These are phyloP conservation scores for Phanerochaete sordida DNA, from an alignment of 768 basidiomycete species.

Conservation along the genomic window DNA sequence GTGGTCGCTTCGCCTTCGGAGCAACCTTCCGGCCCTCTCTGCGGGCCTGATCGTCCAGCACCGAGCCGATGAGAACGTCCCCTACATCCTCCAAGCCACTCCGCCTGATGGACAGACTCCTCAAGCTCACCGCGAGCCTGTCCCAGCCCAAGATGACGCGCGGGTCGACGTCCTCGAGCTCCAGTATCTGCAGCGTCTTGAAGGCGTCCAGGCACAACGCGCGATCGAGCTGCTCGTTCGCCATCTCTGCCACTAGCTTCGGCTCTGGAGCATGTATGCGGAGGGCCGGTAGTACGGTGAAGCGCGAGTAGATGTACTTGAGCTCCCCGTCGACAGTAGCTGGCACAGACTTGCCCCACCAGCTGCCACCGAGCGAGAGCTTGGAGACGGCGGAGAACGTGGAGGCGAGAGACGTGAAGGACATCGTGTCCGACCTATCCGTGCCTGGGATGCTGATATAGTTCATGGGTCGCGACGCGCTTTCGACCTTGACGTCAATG, in stretches of 20 bases:
- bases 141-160: constrained; percentile 84
- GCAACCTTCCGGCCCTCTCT: constrained; percentile 52
- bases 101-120: constrained; percentile 70
- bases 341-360: constrained; percentile 65
- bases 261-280: constrained; percentile 60
- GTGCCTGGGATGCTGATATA: constrained; percentile 54
- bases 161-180: constrained; percentile 80
- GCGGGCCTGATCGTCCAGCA: constrained; percentile 70
- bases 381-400: constrained; percentile 74
- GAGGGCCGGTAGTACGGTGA: constrained; percentile 86
- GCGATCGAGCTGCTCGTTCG: constrained; percentile 65
- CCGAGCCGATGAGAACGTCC: constrained; percentile 72
- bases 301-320: constrained; percentile 83
- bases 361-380: constrained; percentile 67
- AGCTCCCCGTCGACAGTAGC: constrained; percentile 68
- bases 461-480: constrained; percentile 73
- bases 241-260: constrained; percentile 65
- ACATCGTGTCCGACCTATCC: constrained; percentile 73
- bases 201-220: constrained; percentile 81
- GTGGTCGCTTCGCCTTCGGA: constrained; percentile 35
- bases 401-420: constrained; percentile 71
- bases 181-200: constrained; percentile 77
- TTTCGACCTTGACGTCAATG: constrained; percentile 72
- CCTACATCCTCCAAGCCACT: constrained; percentile 81
- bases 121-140: constrained; percentile 61